A percentile compares a stretch with the other conserved stretches of the same genome.
Conservation (phyloP, 2,329 filamentous ascomycete genomes). For the Ramularia endophylla region DNA sequence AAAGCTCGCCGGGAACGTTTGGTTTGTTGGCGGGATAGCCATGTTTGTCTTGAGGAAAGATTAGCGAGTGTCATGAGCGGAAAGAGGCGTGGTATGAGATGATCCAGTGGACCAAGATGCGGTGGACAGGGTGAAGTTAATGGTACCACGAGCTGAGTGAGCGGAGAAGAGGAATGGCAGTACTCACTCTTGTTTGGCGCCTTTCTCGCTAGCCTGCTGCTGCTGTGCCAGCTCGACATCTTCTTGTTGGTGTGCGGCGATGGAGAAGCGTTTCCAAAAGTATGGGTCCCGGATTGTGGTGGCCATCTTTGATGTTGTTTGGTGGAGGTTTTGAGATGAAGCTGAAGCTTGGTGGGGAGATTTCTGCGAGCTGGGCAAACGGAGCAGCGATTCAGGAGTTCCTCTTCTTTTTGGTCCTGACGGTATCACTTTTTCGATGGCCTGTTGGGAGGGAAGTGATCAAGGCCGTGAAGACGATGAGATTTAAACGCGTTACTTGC, state of each 20-base stretch:
- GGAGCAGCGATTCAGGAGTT: too few species aligned
- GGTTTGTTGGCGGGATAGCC: constrained; percentile 46
- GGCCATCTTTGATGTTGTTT: constrained; percentile 34
- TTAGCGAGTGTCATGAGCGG: neutral
- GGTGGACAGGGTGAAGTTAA: too few species aligned
- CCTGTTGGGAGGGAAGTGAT: too few species aligned
- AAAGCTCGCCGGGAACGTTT: constrained; percentile 44
- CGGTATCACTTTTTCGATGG: too few species aligned
- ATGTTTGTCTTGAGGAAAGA: constrained; percentile 40
- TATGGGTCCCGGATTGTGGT: constrained; percentile 47
- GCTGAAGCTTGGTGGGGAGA: too few species aligned
- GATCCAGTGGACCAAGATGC: neutral
- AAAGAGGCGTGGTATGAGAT: neutral
- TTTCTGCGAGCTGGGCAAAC: too few species aligned
- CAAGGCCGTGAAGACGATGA: too few species aligned
- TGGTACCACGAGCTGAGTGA: too few species aligned
- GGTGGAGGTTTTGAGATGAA: too few species aligned
- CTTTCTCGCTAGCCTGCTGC: constrained; percentile 6
- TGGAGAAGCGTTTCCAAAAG: constrained; percentile 57
- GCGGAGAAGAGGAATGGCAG: constrained; percentile 5
- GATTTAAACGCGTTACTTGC: too few species aligned
- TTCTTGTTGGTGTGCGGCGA: constrained; percentile 53
- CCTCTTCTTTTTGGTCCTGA: too few species aligned
- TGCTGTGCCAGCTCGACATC: constrained; percentile 23
- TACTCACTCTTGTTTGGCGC: constrained; percentile 35